Percentiles rank a stretch among this genome's conserved stretches.
Conservation (phyloP, 257 asterid genomes). For the Penstemon davidsonii region DNA sequence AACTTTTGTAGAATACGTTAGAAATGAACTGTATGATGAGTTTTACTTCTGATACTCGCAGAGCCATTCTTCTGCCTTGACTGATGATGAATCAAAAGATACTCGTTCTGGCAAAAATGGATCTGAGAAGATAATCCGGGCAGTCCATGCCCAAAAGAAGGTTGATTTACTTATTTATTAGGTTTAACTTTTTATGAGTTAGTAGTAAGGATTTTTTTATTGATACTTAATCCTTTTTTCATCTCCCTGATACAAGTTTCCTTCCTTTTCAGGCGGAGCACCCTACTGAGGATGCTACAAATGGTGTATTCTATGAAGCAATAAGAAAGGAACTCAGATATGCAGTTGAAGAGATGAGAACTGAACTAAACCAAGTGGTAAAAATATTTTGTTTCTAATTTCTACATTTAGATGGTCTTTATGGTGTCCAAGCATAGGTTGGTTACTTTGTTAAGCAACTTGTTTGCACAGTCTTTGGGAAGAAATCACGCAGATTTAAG, state of each 20-base stretch:
- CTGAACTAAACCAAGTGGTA: conserved; percentile 76
- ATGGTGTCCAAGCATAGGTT: conserved; percentile 12
- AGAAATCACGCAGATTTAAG: conserved; percentile 37
- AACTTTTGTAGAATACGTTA: conserved; percentile 18
- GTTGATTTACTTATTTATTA: conserved; percentile 29
- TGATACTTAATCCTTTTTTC: conserved; percentile 13
- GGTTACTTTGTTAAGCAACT: conserved; percentile 9
- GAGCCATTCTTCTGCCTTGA: conserved; percentile 79
- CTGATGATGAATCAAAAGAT: conserved; percentile 77
- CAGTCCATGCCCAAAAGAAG: conserved; percentile 72
- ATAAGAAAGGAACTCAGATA: conserved; percentile 77
- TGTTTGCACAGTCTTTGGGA: conserved; percentile 45
- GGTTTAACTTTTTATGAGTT: neutral
- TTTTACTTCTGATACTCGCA: conserved; percentile 34
- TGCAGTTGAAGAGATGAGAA: conserved; percentile 82
- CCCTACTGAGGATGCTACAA: conserved; percentile 49
- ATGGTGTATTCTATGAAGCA: conserved; percentile 65
- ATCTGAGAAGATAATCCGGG: conserved; percentile 65
- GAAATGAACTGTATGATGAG: conserved; percentile 25
- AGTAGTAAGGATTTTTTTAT: neutral
- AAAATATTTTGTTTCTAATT: neutral
- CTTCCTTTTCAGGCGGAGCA: conserved; percentile 53
- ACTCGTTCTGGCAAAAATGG: conserved; percentile 49
- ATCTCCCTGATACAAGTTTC: conserved; percentile 3
- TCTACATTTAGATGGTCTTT: conserved; percentile 12